Conservation (phyloP, 169 alveolate species). For the Babesia microti region DNA sequence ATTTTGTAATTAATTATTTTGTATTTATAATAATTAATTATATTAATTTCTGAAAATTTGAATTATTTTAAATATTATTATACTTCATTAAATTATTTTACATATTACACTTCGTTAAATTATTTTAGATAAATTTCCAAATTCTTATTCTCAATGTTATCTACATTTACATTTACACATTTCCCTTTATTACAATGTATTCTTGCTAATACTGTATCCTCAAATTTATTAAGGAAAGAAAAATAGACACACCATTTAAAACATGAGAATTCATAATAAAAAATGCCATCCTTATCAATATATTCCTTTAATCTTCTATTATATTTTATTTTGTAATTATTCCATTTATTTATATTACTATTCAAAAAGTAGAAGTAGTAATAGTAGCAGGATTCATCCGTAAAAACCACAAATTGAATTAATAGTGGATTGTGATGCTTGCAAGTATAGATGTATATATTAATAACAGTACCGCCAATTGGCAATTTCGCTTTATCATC, state of each 20-base stretch:
- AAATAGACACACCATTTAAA: neutral
- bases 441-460: too few relatives aligned
- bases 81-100: neutral
- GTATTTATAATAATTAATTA: neutral
- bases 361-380: neutral
- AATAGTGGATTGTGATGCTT: too few relatives aligned
- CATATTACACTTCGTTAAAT: neutral
- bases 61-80: neutral
- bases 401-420: too few relatives aligned
- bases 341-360: neutral
- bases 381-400: too few relatives aligned
- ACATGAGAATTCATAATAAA: neutral
- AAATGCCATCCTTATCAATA: neutral
- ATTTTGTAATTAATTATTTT: too few relatives aligned
- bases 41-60: slow-evolving; percentile 1
- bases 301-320: neutral
- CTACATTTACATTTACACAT: neutral
- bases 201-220: neutral
- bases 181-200: neutral
- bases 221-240: neutral
- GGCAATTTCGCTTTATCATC: too few relatives aligned
- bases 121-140: neutral
- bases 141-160: neutral
- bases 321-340: neutral
- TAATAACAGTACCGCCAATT: too few relatives aligned